Base-by-base conservation (phyloP, 768 basidiomycete species). In the Chiua virens region DNA sequence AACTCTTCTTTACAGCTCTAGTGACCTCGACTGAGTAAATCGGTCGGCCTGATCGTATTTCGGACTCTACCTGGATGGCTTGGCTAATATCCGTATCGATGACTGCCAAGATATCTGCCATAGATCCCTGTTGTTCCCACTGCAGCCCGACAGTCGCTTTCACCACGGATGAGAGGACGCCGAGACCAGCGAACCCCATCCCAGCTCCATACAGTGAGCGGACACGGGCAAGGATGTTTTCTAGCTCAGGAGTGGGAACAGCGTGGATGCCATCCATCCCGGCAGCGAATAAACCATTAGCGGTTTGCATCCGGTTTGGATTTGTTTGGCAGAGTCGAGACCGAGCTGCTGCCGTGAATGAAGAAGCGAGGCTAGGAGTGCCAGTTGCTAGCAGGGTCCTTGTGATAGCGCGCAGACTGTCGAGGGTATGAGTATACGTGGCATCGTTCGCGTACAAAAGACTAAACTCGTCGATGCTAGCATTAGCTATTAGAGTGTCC, bases 11-110 rank as follows among this genome's bases (percentile, higher is more conserved):
- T 87, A 46, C 83, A 82, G 59, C 86, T 88, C 80, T 89, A 54
- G 63, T 22, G 22, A 34, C 17, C n/a, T 45, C 3, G 36, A 45
- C n/a, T 68, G 42, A 71, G 60, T 34, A 42, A 28, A 49, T 27
- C 17, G 13, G 21, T 45, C 37, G 32, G 2, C 22, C 8, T 14
- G 28, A 25, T 47, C 27, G 10, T n/a, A 28, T 40, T 5, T 45
- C 38, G 35, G 15, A 41, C 34, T 71, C 51, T 49, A 80, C 84
- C 74, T 87, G 89, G 42, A 92, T 81, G 5, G 87, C 89, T 68
- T 92, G 89, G 52, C 82, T 81, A 50, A 92, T 82, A 64, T 92
- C 89, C 27, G 81, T 77, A 67, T 92, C 90, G 52, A 90, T 77
- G 49, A 79, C 74, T 34, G 84, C 80, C 49, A 92, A 73, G 25